phyloP scores from a whole-genome alignment of 1,284 basidiomycete species.

The Ustilago sp. region DNA sequence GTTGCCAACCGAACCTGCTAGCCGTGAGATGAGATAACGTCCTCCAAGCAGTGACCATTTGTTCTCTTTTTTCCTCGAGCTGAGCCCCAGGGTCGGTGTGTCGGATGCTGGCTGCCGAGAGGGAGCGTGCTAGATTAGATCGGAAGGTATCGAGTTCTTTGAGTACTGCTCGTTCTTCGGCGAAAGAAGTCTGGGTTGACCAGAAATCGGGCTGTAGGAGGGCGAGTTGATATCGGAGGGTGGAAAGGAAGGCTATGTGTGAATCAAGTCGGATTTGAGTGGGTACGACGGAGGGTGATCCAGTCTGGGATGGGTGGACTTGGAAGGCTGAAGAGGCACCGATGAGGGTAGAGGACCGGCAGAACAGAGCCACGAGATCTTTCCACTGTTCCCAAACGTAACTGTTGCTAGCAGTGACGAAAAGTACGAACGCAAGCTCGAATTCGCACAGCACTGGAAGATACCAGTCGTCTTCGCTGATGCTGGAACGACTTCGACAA shows the following conservation, averaged over 20 bases:
- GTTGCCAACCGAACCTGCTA: slow-evolving; percentile 31
- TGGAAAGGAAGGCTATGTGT: slow-evolving; percentile 33
- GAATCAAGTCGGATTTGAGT: slow-evolving; percentile 2
- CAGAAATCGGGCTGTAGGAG: slow-evolving; percentile 32
- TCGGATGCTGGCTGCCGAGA: slow-evolving; percentile 5
- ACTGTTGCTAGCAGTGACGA: slow-evolving; percentile 35
- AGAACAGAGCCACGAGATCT: slow-evolving; percentile 45
- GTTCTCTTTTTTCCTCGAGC: background rate
- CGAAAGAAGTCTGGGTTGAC: slow-evolving; percentile 14
- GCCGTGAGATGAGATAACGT: slow-evolving; percentile 21
- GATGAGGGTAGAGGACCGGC: slow-evolving; percentile 37
- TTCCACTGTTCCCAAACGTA: slow-evolving; percentile 54
- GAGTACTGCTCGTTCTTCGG: slow-evolving; percentile 20
- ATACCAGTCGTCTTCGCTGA: slow-evolving; percentile 16
- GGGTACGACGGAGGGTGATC: background rate
- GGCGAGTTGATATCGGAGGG: slow-evolving; percentile 16
- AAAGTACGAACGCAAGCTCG: slow-evolving; percentile 55
- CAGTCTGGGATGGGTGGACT: slow-evolving; percentile 33
- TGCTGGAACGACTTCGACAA: slow-evolving; percentile 20
- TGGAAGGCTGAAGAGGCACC: slow-evolving; percentile 38
- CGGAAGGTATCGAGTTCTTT: slow-evolving; percentile 29
- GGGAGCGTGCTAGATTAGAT: slow-evolving; percentile 31
- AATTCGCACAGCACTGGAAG: slow-evolving; percentile 40
- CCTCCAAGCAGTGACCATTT: slow-evolving; percentile 36
- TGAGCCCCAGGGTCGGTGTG: no score